phyloP scores from a whole-genome alignment of 1,139 yeast species.

The Saccharomyces hybrid region DNA sequence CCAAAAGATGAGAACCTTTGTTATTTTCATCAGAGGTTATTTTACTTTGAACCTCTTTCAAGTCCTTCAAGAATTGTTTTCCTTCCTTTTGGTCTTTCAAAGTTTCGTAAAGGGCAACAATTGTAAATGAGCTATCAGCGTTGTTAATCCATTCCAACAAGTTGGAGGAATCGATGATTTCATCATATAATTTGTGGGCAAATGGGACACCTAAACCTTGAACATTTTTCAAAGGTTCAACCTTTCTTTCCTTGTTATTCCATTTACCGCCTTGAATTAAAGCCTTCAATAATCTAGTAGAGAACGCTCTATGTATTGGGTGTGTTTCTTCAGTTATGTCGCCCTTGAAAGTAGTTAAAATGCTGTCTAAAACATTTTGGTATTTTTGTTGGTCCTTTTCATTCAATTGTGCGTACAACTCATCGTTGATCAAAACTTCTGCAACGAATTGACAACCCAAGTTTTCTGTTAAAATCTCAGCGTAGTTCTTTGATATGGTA shows the following conservation, averaged over 20 bases:
- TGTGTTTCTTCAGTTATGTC: conserved; percentile 63
- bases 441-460: conserved; percentile 78
- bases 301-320: conserved; percentile 63
- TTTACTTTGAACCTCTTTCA: conserved; percentile 48
- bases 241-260: conserved; percentile 49
- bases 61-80: conserved; percentile 41
- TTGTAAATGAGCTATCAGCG: conserved; percentile 68
- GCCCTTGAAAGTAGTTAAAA: conserved; percentile 57
- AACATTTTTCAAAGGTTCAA: conserved; percentile 40
- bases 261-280: conserved; percentile 83
- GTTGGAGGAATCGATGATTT: conserved; percentile 40
- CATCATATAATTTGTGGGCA: conserved; percentile 50
- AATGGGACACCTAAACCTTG: conserved; percentile 57
- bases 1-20: conserved; percentile 73
- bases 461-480: conserved; percentile 56
- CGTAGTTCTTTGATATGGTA: conserved; percentile 42
- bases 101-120: conserved; percentile 61
- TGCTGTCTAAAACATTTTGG: conserved; percentile 45
- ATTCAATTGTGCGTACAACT: conserved; percentile 42
- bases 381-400: conserved; percentile 39
- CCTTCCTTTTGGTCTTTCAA: conserved; percentile 36
- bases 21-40: conserved; percentile 44
- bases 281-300: conserved; percentile 69
- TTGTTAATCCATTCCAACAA: conserved; percentile 67
- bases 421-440: conserved; percentile 61